Conservation (phyloP, 305 asterid genomes). For the Fraxinus greggii region DNA sequence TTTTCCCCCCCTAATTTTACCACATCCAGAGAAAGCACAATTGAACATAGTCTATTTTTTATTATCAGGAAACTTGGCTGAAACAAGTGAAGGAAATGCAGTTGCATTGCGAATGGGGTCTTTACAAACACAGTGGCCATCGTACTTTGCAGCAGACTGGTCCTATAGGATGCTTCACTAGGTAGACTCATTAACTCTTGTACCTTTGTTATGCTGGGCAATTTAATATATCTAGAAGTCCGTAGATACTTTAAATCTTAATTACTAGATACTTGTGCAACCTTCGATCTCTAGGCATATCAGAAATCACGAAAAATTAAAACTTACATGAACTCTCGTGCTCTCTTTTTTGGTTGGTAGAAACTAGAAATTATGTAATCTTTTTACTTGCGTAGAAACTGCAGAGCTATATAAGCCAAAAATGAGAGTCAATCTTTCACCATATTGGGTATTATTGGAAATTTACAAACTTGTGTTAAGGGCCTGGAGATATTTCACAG, state of each 20-base stretch:
- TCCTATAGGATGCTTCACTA: conserved; percentile 17
- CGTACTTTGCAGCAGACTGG: conserved; percentile 29
- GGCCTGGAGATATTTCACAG: not conserved
- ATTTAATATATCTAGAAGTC: not conserved
- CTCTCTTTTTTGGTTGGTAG: not conserved
- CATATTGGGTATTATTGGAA: not conserved
- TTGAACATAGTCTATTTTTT: not conserved
- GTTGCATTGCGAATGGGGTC: conserved; percentile 49
- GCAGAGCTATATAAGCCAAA: not conserved
- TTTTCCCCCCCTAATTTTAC: not conserved
- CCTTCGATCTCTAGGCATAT: not conserved
- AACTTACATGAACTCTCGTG: not conserved
- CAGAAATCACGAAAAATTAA: not conserved
- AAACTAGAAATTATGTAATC: not conserved
- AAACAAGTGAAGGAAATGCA: conserved; percentile 52
- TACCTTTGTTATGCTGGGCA: not conserved
- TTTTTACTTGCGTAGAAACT: not conserved
- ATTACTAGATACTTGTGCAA: not conserved
- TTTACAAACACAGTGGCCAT: conserved; percentile 26
- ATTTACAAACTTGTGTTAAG: not conserved
- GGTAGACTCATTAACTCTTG: not conserved
- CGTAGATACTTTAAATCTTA: not conserved
- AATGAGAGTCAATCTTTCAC: not conserved
- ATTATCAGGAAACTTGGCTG: conserved; percentile 47
- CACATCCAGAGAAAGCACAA: not conserved